Evolutionary conservation across 1,139 yeast genomes (phyloP), one percentile per base, ranked within the genome.

Genomic region (Sugiyamaella sp.): DNA sequence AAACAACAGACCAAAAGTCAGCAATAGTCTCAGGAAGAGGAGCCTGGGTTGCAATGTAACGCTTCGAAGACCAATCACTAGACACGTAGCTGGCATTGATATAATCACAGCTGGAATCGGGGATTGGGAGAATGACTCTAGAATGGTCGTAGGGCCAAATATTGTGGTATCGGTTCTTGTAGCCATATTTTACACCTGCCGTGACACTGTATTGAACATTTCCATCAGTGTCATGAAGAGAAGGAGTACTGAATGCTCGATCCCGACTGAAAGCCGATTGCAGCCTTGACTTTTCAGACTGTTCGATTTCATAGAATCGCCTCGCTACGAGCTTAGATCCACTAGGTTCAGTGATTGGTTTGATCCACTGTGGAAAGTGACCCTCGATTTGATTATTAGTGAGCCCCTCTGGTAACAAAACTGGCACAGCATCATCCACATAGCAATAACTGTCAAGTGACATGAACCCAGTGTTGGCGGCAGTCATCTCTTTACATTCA

Each of bases 31-130:
- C 81, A 1, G 84, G 82, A 39, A 89, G 70, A 1, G 97, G 97
- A 0, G 95, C 96, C 62, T 89, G 96, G 0, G 96, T 85, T 0
- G 96, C 96, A 59, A 89, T 85, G 65, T 85, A 86, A 49, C 78
- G 73, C 33, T 49, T 63, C 48, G 62, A 60, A 27, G 66, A 75
- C 61, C 57, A 59, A n/a, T 53, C 63, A 49, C 63, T 70, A 2
- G 69, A 61, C 21, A 84, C 70, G 63, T 80, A 80, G 58, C 81
- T 80, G 1, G 89, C 90, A 65, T 85, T 85, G 63, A 85, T 80
- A 63, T 85, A 82, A 60, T 81, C 83, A 55, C 64, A 59, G 12
- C 55, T 47, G 8, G 46, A 48, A 20, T 41, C 46, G 52, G 65
- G 43, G 68, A 58, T 46, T 58, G 57, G 32, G 24, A 60, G 43